These are phyloP conservation scores for Tubosaeta sp. DNA, from an alignment of 768 basidiomycete species.

Conservation along the genomic window DNA sequence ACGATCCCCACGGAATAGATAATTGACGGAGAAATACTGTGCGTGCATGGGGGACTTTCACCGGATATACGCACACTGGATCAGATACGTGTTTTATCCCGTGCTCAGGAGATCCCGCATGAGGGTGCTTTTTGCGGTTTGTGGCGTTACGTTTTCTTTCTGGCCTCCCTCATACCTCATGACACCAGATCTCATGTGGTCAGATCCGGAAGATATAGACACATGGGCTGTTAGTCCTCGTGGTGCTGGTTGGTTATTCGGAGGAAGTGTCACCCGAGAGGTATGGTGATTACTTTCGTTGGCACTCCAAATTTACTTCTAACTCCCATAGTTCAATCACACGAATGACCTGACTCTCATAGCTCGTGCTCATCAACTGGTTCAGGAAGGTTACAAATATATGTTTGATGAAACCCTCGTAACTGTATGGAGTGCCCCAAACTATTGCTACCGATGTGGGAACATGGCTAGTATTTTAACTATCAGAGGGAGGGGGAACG, in stretches of 20 bases:
- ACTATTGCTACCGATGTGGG: constrained; percentile 82
- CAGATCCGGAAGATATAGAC: constrained; percentile 90
- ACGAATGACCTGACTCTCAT: constrained; percentile 84
- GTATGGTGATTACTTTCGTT: constrained; percentile 34
- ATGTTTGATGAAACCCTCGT: constrained; percentile 94
- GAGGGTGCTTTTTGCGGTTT: constrained; percentile 96
- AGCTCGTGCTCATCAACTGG: constrained; percentile 94
- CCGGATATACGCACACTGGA: constrained; percentile 95
- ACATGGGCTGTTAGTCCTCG: constrained; percentile 97
- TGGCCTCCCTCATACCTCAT: neutral
- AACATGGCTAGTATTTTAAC: constrained; percentile 92
- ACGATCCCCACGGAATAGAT: constrained; percentile 48
- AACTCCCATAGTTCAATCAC: constrained; percentile 74
- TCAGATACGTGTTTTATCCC: constrained; percentile 86
- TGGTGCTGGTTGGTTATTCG: constrained; percentile 95
- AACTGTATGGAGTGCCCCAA: constrained; percentile 91
- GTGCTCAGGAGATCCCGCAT: constrained; percentile 98
- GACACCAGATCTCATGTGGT: constrained; percentile 90
- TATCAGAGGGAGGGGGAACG: constrained; percentile 57
- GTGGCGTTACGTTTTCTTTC: constrained; percentile 13
- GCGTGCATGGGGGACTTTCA: constrained; percentile 94
- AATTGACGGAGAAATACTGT: constrained; percentile 87
- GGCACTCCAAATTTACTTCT: constrained; percentile 2
- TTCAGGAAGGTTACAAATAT: constrained; percentile 93
- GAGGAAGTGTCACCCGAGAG: constrained; percentile 79